A percentile compares a stretch with the other conserved stretches of the same genome.
phyloP scores from a whole-genome alignment of 495 filamentous ascomycete species.

The Penicillium crystallinum region DNA sequence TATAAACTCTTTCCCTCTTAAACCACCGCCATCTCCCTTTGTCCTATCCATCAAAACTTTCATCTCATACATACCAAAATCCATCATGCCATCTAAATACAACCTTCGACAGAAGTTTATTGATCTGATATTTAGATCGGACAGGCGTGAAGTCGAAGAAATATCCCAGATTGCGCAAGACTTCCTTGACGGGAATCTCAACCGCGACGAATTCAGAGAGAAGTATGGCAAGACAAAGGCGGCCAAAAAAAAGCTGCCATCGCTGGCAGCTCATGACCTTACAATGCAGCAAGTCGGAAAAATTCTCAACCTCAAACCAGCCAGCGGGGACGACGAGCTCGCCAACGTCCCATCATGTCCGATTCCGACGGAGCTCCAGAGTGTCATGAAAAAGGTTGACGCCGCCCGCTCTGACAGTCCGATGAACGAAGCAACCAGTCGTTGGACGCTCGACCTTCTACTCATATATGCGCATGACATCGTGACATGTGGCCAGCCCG shows the following conservation, averaged over 20 bases:
- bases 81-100: background rate
- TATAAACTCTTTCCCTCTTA: background rate
- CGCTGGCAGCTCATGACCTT: no score
- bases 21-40: background rate
- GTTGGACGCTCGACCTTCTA: background rate
- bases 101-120: background rate
- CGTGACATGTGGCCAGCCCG: background rate
- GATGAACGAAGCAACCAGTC: background rate
- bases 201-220: background rate
- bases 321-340: no score
- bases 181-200: background rate
- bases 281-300: no score
- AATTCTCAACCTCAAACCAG: no score
- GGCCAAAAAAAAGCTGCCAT: background rate
- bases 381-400: background rate
- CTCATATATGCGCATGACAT: background rate
- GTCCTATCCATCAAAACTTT: background rate
- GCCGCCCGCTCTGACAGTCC: no score
- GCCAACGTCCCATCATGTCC: no score
- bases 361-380: no score
- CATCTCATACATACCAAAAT: background rate
- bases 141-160: background rate
- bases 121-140: background rate
- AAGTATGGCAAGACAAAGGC: no score
- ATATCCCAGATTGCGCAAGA: background rate